Evolutionary conservation across 805 yeast genomes (phyloP).

Genomic region (Blastobotrys terrestris): DNA sequence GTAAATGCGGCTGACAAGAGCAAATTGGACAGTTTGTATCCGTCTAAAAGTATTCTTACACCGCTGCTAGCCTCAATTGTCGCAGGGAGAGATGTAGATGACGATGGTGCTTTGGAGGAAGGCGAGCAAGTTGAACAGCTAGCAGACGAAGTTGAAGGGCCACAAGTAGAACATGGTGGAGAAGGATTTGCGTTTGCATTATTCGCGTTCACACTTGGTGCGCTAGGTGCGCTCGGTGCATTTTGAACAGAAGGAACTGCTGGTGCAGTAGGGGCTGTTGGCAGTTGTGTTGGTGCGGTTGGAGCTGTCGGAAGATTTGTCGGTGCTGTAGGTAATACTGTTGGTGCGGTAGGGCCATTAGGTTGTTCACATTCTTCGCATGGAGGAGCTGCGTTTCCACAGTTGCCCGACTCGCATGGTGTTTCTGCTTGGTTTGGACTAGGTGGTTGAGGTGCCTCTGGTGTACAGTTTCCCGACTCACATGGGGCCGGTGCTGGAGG

Average conservation of each 20-base stretch:
- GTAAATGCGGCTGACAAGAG: background rate
- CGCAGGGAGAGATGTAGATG: background rate
- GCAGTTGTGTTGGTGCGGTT: background rate
- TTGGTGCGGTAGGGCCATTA: background rate
- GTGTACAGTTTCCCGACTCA: background rate
- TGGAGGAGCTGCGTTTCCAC: background rate
- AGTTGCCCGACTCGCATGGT: background rate
- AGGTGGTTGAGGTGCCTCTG: background rate
- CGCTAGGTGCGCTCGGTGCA: background rate
- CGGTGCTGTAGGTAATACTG: background rate
- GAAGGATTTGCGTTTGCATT: background rate
- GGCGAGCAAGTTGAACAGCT: background rate
- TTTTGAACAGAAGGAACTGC: background rate
- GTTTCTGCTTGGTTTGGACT: background rate
- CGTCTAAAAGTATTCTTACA: background rate
- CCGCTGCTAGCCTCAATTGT: background rate
- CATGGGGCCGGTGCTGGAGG: constrained; percentile 1
- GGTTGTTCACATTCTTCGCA: background rate
- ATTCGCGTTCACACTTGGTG: background rate
- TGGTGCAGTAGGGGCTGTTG: background rate
- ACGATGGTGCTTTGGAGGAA: background rate
- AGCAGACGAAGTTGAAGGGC: background rate
- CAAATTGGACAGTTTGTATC: background rate
- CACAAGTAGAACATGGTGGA: background rate
- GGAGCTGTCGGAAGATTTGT: background rate